A percentile compares a stretch with the other conserved stretches of the same genome.
Evolutionary conservation across 2,329 filamentous ascomycete genomes (phyloP).

Genomic region (Pseudogymnoascus sp.): DNA sequence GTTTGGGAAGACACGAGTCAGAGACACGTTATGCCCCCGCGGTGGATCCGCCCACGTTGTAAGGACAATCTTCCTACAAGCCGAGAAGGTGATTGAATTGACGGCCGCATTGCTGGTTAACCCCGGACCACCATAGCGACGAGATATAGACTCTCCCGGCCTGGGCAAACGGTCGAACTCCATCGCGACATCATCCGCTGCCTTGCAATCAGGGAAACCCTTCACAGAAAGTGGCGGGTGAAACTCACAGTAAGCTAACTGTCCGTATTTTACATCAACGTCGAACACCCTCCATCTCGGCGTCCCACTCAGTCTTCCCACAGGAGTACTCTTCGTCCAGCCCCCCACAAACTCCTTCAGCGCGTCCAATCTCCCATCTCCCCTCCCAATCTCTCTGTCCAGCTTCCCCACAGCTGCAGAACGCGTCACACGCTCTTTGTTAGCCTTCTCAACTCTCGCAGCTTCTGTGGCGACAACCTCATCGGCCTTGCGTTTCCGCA

Average conservation of each 20-base stretch:
- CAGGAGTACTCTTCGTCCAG: slow-evolving; percentile 34
- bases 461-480: slow-evolving; percentile 23
- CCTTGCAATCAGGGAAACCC: not conserved
- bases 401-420: slow-evolving; percentile 9
- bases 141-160: not conserved
- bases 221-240: not conserved
- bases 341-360: slow-evolving; percentile 27
- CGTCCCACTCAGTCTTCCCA: not conserved
- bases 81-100: not conserved
- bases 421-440: slow-evolving; percentile 18
- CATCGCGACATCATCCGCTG: not conserved
- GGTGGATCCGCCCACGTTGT: not conserved
- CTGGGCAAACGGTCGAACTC: not conserved
- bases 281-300: slow-evolving; percentile 1
- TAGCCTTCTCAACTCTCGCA: slow-evolving; percentile 3
- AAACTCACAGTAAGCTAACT: not conserved
- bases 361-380: slow-evolving; percentile 16
- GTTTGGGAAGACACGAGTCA: not conserved
- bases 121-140: not conserved
- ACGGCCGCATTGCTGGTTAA: not conserved
- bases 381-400: slow-evolving; percentile 7
- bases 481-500: slow-evolving; percentile 47
- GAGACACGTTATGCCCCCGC: not conserved
- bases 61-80: not conserved
- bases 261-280: not conserved